phyloP scores from a whole-genome alignment of 2,329 filamentous ascomycete genomes.

The Sporothrix brunneoviolacea region DNA sequence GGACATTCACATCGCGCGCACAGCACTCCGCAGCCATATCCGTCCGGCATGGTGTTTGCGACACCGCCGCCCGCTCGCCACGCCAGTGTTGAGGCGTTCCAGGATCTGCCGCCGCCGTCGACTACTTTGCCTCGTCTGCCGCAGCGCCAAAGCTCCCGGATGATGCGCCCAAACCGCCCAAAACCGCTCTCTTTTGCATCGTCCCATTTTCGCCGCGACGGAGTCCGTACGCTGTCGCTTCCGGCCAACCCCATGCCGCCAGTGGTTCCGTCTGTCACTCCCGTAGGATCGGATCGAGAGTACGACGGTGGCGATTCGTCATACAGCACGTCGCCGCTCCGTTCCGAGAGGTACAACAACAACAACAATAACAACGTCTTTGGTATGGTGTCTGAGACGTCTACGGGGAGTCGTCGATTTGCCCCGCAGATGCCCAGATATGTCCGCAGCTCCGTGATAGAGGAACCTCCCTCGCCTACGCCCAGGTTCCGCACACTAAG shows the following conservation, averaged over 20 bases:
- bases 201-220: neutral
- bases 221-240: neutral
- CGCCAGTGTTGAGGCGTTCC: neutral
- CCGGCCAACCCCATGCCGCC: neutral
- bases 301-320: conserved; percentile 16
- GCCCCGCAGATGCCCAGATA: neutral
- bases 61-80: neutral
- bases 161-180: neutral
- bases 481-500: neutral
- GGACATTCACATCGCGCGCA: too few species aligned
- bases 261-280: neutral
- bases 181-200: neutral
- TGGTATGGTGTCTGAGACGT: neutral
- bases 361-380: too few species aligned
- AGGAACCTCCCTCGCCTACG: neutral
- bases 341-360: neutral
- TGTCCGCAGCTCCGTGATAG: too few species aligned
- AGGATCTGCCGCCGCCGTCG: neutral
- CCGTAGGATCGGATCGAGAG: conserved; percentile 5
- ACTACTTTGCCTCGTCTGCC: neutral
- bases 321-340: conserved; percentile 17
- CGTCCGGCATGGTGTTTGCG: neutral
- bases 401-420: neutral
- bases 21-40: neutral
- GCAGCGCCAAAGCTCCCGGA: neutral